Evolutionary conservation across 805 yeast species (phyloP).

Genomic region (Metschnikowia lunata): DNA sequence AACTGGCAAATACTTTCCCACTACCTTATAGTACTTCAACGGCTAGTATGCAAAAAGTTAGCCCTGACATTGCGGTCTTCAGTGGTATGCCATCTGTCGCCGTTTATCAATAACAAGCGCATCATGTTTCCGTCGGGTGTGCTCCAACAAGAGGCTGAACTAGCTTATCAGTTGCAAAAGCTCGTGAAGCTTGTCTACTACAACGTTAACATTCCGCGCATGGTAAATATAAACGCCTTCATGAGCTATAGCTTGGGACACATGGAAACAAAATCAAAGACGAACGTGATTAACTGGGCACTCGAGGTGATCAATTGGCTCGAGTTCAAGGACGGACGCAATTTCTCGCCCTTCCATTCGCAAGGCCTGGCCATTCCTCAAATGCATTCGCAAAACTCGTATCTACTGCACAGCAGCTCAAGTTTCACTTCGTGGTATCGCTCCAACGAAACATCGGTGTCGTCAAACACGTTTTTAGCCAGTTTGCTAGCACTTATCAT

Average conservation of each 20-base stretch:
- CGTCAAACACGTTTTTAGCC: slow-evolving; percentile 39
- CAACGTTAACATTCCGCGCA: slow-evolving; percentile 43
- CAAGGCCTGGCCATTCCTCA: slow-evolving; percentile 8
- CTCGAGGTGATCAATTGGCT: slow-evolving; percentile 51
- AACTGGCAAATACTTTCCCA: slow-evolving; percentile 48
- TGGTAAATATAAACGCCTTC: slow-evolving; percentile 39
- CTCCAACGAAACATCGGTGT: slow-evolving; percentile 3
- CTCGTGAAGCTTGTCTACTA: slow-evolving; percentile 37
- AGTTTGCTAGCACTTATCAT: slow-evolving; percentile 43
- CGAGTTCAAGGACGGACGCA: slow-evolving; percentile 48
- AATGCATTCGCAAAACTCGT: slow-evolving; percentile 6
- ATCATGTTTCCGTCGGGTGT: slow-evolving; percentile 35
- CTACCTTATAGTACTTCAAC: slow-evolving; percentile 37
- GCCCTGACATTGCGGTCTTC: slow-evolving; percentile 21
- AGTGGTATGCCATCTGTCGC: slow-evolving; percentile 13
- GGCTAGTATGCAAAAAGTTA: slow-evolving; percentile 35
- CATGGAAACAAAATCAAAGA: slow-evolving; percentile 23
- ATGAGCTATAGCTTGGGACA: slow-evolving; percentile 21
- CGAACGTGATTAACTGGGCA: slow-evolving; percentile 47
- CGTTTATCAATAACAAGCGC: slow-evolving; percentile 29
- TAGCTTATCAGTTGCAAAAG: slow-evolving; percentile 32
- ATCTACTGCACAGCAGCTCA: slow-evolving; percentile 7
- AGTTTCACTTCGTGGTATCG: slow-evolving; percentile 7
- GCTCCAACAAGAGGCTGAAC: slow-evolving; percentile 43
- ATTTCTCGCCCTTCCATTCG: slow-evolving; percentile 5